These are phyloP conservation scores for Cenchrus fungigraminus DNA, from an alignment of 176 grass and related monocot genomes.

Conservation along the genomic window DNA sequence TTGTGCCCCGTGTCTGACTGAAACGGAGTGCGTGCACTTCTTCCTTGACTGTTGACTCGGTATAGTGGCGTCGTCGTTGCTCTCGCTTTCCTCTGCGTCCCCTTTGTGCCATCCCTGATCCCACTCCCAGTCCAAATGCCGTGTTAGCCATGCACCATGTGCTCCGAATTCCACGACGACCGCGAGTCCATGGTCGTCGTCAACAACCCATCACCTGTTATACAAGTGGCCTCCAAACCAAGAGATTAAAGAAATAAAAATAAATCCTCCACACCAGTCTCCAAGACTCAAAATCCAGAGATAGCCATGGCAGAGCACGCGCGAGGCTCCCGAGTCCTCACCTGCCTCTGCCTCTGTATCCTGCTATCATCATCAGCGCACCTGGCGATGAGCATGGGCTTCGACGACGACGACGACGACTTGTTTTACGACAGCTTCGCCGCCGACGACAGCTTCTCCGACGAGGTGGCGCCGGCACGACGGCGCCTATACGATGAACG, in stretches of 20 bases:
- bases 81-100: no score
- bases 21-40: no score
- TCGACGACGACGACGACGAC: slow-evolving; percentile 1
- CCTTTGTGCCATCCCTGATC: no score
- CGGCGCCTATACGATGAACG: slow-evolving; percentile 2
- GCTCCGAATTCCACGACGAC: slow-evolving; percentile 42
- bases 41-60: no score
- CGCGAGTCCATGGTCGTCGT: slow-evolving; percentile 2
- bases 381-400: slow-evolving; percentile 24
- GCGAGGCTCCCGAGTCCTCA: not conserved
- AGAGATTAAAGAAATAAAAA: not conserved
- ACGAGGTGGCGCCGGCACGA: not conserved
- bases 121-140: no score
- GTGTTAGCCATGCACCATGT: slow-evolving; percentile 1
- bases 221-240: not conserved
- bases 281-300: not conserved
- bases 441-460: not conserved
- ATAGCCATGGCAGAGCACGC: slow-evolving; percentile 34
- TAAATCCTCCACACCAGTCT: not conserved
- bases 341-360: slow-evolving; percentile 18
- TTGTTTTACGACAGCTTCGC: no score
- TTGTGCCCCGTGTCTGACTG: no score
- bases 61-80: no score
- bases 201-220: not conserved
- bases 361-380: slow-evolving; percentile 9